A percentile compares a stretch with the other conserved stretches of the same genome.
phyloP scores from a whole-genome alignment of 257 asterid species.

The Plectranthus barbatus region DNA sequence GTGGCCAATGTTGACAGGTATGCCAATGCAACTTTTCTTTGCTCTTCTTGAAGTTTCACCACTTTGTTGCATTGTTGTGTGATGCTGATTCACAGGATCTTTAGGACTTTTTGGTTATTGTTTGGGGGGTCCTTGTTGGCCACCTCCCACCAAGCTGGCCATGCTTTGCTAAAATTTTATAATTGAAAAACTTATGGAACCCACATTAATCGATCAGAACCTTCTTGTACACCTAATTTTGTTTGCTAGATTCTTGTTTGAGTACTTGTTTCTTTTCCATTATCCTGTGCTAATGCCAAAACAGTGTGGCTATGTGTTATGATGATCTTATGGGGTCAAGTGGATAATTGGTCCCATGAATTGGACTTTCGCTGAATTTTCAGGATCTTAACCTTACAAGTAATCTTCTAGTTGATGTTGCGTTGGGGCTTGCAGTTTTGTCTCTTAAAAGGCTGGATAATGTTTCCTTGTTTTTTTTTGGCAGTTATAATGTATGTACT shows the following conservation, averaged over 20 bases:
- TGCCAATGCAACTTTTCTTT: conserved; percentile 2
- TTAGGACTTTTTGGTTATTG: neutral
- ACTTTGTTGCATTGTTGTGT: conserved; percentile 1
- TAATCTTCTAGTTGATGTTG: neutral
- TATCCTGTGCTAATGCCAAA: neutral
- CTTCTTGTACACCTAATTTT: neutral
- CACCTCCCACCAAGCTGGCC: neutral
- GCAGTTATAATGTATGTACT: conserved; percentile 80
- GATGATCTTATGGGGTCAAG: neutral
- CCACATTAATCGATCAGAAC: neutral
- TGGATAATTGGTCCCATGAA: neutral
- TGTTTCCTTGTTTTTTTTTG: conserved; percentile 16
- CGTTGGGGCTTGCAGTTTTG: neutral
- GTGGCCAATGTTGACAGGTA: conserved; percentile 99
- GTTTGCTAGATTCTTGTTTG: neutral
- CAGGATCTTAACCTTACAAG: neutral
- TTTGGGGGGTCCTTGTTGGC: neutral
- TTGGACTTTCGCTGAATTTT: neutral
- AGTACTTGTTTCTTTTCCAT: neutral
- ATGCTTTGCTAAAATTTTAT: neutral
- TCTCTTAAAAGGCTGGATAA: neutral
- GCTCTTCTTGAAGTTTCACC: neutral
- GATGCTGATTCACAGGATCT: neutral
- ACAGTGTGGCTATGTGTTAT: neutral
- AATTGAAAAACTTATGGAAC: neutral